Evolutionary conservation across 2,329 filamentous ascomycete species (phyloP).

Genomic region (Parafenestella ontariensis): DNA sequence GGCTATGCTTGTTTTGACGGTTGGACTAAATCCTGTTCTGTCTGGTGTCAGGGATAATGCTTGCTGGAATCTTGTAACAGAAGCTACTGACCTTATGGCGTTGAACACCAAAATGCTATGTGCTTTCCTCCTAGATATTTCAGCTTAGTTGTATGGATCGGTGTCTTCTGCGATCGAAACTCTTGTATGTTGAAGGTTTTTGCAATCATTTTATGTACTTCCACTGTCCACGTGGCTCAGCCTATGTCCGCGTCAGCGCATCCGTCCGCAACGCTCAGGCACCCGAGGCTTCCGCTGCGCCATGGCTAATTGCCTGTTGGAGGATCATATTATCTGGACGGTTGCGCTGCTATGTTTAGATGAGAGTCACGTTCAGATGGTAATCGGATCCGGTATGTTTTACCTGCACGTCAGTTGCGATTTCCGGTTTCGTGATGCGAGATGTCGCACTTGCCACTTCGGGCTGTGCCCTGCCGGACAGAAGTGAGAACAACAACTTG

Average conservation of each 20-base stretch:
- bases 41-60: background rate
- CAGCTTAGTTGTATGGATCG: background rate
- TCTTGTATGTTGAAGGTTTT: background rate
- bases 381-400: slow-evolving; percentile 1
- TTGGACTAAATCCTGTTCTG: background rate
- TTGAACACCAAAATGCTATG: background rate
- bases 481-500: background rate
- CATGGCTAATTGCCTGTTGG: background rate
- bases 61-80: background rate
- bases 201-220: background rate
- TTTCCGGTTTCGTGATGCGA: background rate
- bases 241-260: slow-evolving; percentile 1
- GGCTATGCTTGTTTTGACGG: background rate
- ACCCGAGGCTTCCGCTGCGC: slow-evolving; percentile 3
- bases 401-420: background rate
- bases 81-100: background rate
- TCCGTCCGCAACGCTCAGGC: background rate
- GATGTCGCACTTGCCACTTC: slow-evolving; percentile 6
- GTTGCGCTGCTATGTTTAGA: slow-evolving; percentile 1
- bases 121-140: background rate
- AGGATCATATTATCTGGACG: background rate
- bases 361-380: too few relatives aligned
- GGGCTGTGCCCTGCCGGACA: background rate
- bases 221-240: background rate
- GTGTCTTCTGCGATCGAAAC: background rate